Conservation (phyloP, 2,329 filamentous ascomycete genomes). For the Graphilbum ipis-grandicollis region DNA sequence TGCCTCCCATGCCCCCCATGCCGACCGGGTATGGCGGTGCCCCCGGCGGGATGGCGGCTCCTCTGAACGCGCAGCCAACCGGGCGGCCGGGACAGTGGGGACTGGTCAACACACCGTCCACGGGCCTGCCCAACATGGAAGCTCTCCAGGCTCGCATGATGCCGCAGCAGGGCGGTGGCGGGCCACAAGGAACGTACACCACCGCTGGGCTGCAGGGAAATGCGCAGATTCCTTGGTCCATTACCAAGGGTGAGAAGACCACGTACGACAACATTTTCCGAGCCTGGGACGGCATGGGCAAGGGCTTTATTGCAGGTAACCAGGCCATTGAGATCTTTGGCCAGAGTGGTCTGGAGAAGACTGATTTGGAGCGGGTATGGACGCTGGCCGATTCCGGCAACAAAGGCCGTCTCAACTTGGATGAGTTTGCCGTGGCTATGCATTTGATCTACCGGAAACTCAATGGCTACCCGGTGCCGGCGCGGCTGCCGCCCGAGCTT, state of each 20-base stretch:
- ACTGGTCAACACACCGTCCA: slow-evolving; percentile 84
- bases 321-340: slow-evolving; percentile 95
- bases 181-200: slow-evolving; percentile 57
- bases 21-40: slow-evolving; percentile 37
- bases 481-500: slow-evolving; percentile 74
- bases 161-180: slow-evolving; percentile 86
- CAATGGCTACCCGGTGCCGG: slow-evolving; percentile 86
- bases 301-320: slow-evolving; percentile 80
- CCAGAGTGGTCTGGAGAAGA: slow-evolving; percentile 82
- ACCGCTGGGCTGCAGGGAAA: slow-evolving; percentile 81
- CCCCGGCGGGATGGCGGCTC: slow-evolving; percentile 47
- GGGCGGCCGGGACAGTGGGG: slow-evolving; percentile 92
- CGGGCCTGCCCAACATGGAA: slow-evolving; percentile 84
- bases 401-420: slow-evolving; percentile 82
- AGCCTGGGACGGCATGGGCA: slow-evolving; percentile 88
- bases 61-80: slow-evolving; percentile 83
- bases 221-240: slow-evolving; percentile 92
- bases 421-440: slow-evolving; percentile 98
- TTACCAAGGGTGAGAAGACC: slow-evolving; percentile 96
- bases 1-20: slow-evolving; percentile 84
- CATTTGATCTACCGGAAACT: slow-evolving; percentile 96
- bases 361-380: slow-evolving; percentile 85
- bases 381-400: slow-evolving; percentile 88
- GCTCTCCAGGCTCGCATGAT: slow-evolving; percentile 88
- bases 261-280: slow-evolving; percentile 90